Base-by-base conservation (phyloP, 768 basidiomycete species). In the Russula sp. region DNA sequence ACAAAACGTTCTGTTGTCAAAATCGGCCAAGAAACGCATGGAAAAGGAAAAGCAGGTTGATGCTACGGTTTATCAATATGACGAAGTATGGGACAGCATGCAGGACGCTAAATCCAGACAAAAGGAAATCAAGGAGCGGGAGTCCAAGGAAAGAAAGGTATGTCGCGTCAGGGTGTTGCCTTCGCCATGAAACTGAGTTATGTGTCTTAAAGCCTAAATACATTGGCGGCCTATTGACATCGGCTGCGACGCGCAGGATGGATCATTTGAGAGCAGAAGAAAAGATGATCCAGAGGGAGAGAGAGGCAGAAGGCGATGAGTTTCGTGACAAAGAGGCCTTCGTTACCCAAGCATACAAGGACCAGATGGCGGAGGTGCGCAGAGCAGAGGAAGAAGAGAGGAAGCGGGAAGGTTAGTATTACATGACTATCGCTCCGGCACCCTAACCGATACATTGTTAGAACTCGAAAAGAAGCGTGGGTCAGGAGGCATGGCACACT, bases 311-410 rank as follows among this genome's bases (percentile, higher is more conserved):
- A 75, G 97, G 97, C 0, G 94, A 94, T 65, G 83, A 94, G 73
- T 99, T 92, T 72, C 81, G 81, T 61, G 97, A 92, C 77, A 98
- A 95, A 78, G 97, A 98, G 59, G 80, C 86, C n/a, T 99, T 98
- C 70, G 96, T 98, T 55, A 99, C 97, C 0, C 91, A 94, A 70
- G 94, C 92, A 27, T 99, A 99, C 77, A 94, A 94, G 73, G 89
- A 91, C 54, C 97, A 98, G 75, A 90, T 97, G 86, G 94, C 85
- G 53, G 91, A 95, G 75, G 85, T 98, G 6, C 80, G 92, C 61
- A 82, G 76, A 71, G 93, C 94, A 0, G 97, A 98, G 71, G 93
- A 94, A 71, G 96, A 98, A 70, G 97, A 98, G 74, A 88, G 80
- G 75, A 75, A 78, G 69, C 80, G 88, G 67, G 96, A 98, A 76